Base-by-base conservation (phyloP, 305 asterid genomes). In the Fraxinus sp. region DNA sequence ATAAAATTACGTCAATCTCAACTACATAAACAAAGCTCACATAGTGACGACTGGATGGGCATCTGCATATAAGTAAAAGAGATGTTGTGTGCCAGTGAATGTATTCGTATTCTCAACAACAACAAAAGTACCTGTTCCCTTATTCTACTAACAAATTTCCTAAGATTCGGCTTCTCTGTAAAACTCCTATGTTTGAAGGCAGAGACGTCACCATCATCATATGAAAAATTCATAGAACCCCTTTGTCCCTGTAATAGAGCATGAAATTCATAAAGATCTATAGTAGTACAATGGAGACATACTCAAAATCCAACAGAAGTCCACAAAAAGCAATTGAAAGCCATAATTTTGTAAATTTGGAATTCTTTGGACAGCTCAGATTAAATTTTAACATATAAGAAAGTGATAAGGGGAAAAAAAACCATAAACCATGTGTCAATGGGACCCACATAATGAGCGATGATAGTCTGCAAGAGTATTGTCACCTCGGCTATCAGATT, bases 401-500 rank as follows among this genome's bases (percentile, higher is more conserved):
- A 32, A 70, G 22, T 2, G 24, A 36, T 5, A 76, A 46, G 2
- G 79, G 33, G 74, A 3, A 9, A 46, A 79, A 24, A 59, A 55
- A 76, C 83, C 59, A 80, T 84, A 84, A 81, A 22, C 64, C 43
- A 37, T 81, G 87, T 43, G 26, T 33, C 43, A 49, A 52, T 13
- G 82, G 77, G 79, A 90, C 95, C 84, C 86, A 92, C 97, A 81
- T 89, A 78, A 79, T 87, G 86, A 35, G 91, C 78, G 78, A 86
- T 84, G 85, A 92, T 85, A 80, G 85, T 85, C 89, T 87, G 92
- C 95, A 93, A 82, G 77, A 93, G 82, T 75, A 87, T 52, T 62
- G 84, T 78, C 0, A 83, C 92, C 90, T 93, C 97, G 41, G 86
- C 87, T 85, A 84, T 92, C 88, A 93, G 35, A 89, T 87, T 88